These are phyloP conservation scores for Gryganskiella cystojenkinii DNA, from an alignment of 192 early-diverging fungal species.

Conservation along the genomic window DNA sequence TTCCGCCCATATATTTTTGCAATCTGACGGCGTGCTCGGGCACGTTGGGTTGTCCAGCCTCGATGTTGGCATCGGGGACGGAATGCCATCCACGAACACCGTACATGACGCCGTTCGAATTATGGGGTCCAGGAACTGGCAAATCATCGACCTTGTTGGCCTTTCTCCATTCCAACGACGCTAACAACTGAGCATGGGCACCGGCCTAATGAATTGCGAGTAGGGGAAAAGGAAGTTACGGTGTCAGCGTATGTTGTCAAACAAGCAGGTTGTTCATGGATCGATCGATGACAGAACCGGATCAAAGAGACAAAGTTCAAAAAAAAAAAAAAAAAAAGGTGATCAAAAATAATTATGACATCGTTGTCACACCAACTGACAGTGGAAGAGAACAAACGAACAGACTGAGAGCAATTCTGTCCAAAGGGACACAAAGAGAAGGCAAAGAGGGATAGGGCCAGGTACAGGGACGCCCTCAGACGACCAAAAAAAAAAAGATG, in stretches of 20 bases:
- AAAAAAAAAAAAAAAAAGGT: neutral
- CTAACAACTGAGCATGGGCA: slow-evolving; percentile 67
- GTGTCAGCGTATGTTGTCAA: too few species aligned
- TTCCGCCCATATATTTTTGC: slow-evolving; percentile 74
- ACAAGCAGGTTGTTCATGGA: too few species aligned
- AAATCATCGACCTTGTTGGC: slow-evolving; percentile 66
- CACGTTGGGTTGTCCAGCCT: slow-evolving; percentile 59
- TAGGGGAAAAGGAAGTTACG: neutral
- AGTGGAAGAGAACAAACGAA: too few species aligned
- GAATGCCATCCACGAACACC: slow-evolving; percentile 72
- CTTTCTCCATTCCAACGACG: slow-evolving; percentile 71
- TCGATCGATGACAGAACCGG: too few species aligned
- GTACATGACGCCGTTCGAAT: slow-evolving; percentile 70
- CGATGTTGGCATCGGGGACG: slow-evolving; percentile 73
- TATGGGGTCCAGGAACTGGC: slow-evolving; percentile 65
- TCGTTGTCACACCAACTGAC: slow-evolving; percentile 22
- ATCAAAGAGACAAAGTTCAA: neutral
- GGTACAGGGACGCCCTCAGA: too few species aligned
- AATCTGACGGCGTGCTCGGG: slow-evolving; percentile 74
- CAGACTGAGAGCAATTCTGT: too few species aligned
- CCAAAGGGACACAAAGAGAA: too few species aligned
- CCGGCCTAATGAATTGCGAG: slow-evolving; percentile 56
- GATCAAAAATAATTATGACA: slow-evolving; percentile 5
- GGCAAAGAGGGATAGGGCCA: too few species aligned
- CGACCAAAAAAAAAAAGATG: too few species aligned